These are phyloP conservation scores for Aureobasidium leucospermi DNA, from an alignment of 2,329 filamentous ascomycete species.

Conservation along the genomic window DNA sequence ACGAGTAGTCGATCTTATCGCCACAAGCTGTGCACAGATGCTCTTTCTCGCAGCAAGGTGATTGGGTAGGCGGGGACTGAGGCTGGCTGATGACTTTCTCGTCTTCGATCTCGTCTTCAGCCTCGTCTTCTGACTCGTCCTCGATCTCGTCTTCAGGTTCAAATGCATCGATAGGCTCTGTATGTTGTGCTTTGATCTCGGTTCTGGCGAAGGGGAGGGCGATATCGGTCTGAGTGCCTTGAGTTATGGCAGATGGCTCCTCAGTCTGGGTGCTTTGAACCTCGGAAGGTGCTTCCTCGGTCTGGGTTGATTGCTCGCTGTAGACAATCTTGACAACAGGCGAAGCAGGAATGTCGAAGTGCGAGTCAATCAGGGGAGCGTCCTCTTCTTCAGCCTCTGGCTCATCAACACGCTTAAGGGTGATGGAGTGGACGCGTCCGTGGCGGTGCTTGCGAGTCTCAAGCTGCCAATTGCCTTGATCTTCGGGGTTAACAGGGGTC, in stretches of 20 bases:
- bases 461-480: constrained; percentile 16
- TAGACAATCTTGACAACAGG: constrained; percentile 16
- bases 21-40: background rate
- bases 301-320: constrained; percentile 14
- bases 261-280: background rate
- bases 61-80: background rate
- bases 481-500: constrained; percentile 9
- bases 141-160: background rate
- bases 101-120: background rate
- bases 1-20: constrained; percentile 8
- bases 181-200: constrained; percentile 10
- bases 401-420: constrained; percentile 16
- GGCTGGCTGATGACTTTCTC: background rate
- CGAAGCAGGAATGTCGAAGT: constrained; percentile 11
- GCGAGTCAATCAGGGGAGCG: background rate
- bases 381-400: constrained; percentile 16
- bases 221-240: background rate
- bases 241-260: background rate
- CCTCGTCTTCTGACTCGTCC: background rate
- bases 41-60: background rate
- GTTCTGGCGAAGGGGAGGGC: background rate
- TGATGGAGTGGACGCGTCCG: constrained; percentile 16
- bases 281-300: background rate
- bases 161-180: constrained; percentile 12
- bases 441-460: constrained; percentile 15